Percentiles rank a stretch among this genome's conserved stretches.
These are phyloP conservation scores for Litsea cubeba DNA, from an alignment of 164 flowering plant genomes.

Conservation along the genomic window DNA sequence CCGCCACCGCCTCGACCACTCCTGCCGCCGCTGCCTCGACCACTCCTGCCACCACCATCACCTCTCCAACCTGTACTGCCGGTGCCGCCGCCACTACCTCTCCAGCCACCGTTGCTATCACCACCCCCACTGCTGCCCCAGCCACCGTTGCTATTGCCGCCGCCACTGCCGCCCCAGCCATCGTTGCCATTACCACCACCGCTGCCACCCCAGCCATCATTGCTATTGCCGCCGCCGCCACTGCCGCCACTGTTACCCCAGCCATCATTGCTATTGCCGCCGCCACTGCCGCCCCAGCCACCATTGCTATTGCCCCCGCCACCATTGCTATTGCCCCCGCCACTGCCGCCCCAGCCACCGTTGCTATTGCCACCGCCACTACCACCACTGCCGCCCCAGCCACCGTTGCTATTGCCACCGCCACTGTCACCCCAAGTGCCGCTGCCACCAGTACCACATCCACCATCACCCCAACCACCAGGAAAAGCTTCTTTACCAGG, in stretches of 20 bases:
- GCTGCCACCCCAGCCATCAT: neutral
- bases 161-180: neutral
- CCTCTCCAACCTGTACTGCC: neutral
- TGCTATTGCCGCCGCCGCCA: neutral
- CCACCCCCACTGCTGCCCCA: no score
- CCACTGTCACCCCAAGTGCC: constrained; percentile 11
- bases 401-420: neutral
- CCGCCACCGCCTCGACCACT: neutral
- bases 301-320: neutral
- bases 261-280: no score
- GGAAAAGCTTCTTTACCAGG: constrained; percentile 70
- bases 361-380: neutral
- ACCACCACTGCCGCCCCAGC: neutral
- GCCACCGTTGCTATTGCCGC: no score
- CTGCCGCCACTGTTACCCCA: no score
- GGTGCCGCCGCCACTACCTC: no score
- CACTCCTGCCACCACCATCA: neutral
- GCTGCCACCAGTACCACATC: constrained; percentile 2
- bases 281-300: no score
- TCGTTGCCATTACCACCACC: neutral
- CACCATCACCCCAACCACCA: constrained; percentile 25
- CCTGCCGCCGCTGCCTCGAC: neutral
- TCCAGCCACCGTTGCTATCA: no score
- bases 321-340: neutral
- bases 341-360: neutral